Percentiles rank a stretch among this genome's conserved stretches.
These are phyloP conservation scores for Globisporangium rhizosaccharum DNA, from an alignment of 352 stramenopile species.

Conservation along the genomic window DNA sequence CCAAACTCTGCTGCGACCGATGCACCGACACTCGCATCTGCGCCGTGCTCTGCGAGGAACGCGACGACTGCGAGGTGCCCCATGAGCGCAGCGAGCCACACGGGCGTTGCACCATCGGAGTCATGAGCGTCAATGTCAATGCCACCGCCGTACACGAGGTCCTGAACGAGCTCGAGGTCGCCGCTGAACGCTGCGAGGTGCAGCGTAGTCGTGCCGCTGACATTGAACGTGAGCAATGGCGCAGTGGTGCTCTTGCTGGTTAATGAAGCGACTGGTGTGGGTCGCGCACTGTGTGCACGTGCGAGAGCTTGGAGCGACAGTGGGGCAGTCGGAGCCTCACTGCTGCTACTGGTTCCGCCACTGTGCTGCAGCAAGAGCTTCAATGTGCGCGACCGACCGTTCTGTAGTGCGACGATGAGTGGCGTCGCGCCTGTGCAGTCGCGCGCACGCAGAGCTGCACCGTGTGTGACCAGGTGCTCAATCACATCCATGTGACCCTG, in stretches of 20 bases:
- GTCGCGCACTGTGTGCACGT: not conserved
- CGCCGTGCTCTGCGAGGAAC: conserved; percentile 29
- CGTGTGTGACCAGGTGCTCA: conserved; percentile 20
- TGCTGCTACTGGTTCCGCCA: conserved; percentile 2
- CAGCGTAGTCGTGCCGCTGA: conserved; percentile 23
- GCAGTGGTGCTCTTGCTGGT: no score
- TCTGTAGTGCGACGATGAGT: conserved; percentile 23
- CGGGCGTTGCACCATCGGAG: conserved; percentile 23
- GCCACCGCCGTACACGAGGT: conserved; percentile 17
- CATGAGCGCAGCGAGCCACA: conserved; percentile 32
- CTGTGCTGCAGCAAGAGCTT: conserved; percentile 22
- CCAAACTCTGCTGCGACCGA: conserved; percentile 29
- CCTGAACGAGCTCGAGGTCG: conserved; percentile 15
- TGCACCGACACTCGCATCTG: conserved; percentile 16
- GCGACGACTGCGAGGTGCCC: conserved; percentile 29
- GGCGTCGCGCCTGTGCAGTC: conserved; percentile 20
- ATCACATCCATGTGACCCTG: conserved; percentile 22
- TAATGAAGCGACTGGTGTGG: no score
- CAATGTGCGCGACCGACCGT: conserved; percentile 21
- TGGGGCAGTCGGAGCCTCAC: not conserved
- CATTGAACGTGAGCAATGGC: conserved; percentile 15
- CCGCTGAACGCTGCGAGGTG: conserved; percentile 38
- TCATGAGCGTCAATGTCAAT: conserved; percentile 23
- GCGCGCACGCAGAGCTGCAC: conserved; percentile 15
- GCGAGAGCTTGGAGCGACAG: not conserved